Evolutionary conservation across 169 alveolate species (phyloP).

Genomic region (Eimeria falciformis): DNA sequence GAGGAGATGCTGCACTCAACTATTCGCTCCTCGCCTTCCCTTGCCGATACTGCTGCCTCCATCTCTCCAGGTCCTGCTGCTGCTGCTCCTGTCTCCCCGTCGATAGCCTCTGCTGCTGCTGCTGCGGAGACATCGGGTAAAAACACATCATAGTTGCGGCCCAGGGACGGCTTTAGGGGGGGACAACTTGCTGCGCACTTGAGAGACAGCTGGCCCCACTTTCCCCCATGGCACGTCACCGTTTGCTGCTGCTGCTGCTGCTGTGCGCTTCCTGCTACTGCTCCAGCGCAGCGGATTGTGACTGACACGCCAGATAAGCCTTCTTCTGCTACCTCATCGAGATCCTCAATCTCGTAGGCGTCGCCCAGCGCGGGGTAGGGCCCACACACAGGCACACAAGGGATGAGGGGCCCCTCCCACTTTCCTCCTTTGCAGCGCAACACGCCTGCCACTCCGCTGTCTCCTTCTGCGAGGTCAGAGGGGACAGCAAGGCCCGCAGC

Average conservation of each 20-base stretch:
- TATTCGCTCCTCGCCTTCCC: constrained; percentile 63
- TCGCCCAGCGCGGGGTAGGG: constrained; percentile 66
- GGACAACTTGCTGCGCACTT: constrained; percentile 82
- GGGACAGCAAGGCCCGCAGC: constrained; percentile 52
- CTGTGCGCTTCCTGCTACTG: constrained; percentile 8
- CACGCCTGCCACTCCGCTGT: constrained; percentile 34
- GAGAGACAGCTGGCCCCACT: constrained; percentile 80
- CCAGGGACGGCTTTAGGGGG: constrained; percentile 75
- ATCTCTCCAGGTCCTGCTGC: background rate
- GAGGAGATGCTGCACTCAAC: constrained; percentile 41
- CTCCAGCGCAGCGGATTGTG: constrained; percentile 51
- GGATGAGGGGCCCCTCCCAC: constrained; percentile 60
- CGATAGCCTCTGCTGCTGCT: background rate
- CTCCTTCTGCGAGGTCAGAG: constrained; percentile 13
- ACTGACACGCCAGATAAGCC: constrained; percentile 58
- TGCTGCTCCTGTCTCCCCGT: background rate
- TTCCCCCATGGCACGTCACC: constrained; percentile 79
- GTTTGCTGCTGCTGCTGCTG: constrained; percentile 63
- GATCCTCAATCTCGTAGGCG: constrained; percentile 62
- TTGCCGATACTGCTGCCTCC: constrained; percentile 71
- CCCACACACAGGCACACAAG: constrained; percentile 74
- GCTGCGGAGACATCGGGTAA: background rate
- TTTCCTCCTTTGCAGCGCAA: constrained; percentile 45
- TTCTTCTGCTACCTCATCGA: constrained; percentile 51
- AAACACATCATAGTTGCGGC: constrained; percentile 17